Conservation (phyloP, 805 yeast species). For the Diddensiella santjacobensis region DNA sequence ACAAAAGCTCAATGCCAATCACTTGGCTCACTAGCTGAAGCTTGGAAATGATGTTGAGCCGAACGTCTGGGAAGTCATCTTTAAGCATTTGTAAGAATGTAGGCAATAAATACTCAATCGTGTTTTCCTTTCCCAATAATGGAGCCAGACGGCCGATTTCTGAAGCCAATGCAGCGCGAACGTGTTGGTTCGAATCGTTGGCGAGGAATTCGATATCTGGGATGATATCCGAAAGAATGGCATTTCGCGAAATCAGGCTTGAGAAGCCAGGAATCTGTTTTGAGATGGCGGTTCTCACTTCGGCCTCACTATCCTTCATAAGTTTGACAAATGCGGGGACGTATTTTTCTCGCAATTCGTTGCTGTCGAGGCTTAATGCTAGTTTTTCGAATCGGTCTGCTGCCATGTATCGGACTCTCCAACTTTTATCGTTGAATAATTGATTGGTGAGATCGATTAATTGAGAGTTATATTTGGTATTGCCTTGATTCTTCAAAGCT, state of each 20-base stretch:
- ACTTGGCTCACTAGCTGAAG: slow-evolving; percentile 89
- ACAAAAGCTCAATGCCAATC: slow-evolving; percentile 82
- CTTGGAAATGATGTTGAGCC: slow-evolving; percentile 89
- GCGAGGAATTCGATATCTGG: slow-evolving; percentile 82
- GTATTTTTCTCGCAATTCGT: slow-evolving; percentile 51
- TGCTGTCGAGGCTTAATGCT: slow-evolving; percentile 58
- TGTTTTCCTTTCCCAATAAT: slow-evolving; percentile 75
- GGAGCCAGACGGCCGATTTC: slow-evolving; percentile 86
- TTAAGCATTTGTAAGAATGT: slow-evolving; percentile 88
- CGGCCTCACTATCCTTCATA: slow-evolving; percentile 92
- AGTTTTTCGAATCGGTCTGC: slow-evolving; percentile 86
- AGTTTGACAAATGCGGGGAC: slow-evolving; percentile 69
- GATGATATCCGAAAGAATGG: slow-evolving; percentile 64
- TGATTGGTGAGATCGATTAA: slow-evolving; percentile 50
- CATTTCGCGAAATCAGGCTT: slow-evolving; percentile 37
- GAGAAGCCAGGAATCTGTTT: slow-evolving; percentile 71
- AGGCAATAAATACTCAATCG: slow-evolving; percentile 79
- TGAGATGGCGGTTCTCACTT: slow-evolving; percentile 91
- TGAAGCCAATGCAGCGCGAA: slow-evolving; percentile 86
- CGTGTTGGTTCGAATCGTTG: slow-evolving; percentile 88
- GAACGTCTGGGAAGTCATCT: slow-evolving; percentile 95
- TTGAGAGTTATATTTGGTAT: slow-evolving; percentile 24
- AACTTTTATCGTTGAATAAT: slow-evolving; percentile 81
- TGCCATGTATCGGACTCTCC: slow-evolving; percentile 98
- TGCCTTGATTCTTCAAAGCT: slow-evolving; percentile 26